Conservation (phyloP, 2,329 filamentous ascomycete species). For the Neospermospora avenae region DNA sequence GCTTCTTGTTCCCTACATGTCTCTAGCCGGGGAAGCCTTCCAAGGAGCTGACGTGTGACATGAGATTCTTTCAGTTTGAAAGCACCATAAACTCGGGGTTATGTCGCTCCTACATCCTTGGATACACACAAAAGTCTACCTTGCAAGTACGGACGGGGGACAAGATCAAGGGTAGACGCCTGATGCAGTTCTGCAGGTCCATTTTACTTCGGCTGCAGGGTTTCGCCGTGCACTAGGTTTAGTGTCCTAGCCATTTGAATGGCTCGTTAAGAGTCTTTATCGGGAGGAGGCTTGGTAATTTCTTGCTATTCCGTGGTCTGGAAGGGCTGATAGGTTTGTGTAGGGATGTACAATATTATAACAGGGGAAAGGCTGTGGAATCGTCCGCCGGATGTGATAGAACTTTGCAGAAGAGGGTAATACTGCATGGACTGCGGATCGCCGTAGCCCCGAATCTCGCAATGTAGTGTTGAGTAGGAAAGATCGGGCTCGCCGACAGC, state of each 20-base stretch:
- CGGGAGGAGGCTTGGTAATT: neutral
- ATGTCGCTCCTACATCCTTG: neutral
- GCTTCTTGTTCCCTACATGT: neutral
- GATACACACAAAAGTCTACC: neutral
- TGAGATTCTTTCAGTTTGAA: neutral
- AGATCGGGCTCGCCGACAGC: neutral
- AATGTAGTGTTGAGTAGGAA: neutral
- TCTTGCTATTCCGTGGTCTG: neutral
- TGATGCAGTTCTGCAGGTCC: neutral
- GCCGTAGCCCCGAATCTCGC: neutral
- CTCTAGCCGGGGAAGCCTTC: neutral
- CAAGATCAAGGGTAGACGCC: neutral
- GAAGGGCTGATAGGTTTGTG: neutral
- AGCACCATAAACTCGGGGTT: neutral
- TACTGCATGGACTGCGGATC: neutral
- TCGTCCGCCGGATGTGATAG: neutral
- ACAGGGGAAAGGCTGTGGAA: neutral
- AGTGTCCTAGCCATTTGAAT: neutral
- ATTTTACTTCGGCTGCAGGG: neutral
- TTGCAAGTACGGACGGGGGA: neutral
- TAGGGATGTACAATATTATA: neutral
- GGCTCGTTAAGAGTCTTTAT: neutral
- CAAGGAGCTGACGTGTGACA: neutral
- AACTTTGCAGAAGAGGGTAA: too few species aligned
- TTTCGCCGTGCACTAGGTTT: neutral